Evolutionary conservation across 1,284 basidiomycete species (phyloP).

Genomic region (Ustilago curta): DNA sequence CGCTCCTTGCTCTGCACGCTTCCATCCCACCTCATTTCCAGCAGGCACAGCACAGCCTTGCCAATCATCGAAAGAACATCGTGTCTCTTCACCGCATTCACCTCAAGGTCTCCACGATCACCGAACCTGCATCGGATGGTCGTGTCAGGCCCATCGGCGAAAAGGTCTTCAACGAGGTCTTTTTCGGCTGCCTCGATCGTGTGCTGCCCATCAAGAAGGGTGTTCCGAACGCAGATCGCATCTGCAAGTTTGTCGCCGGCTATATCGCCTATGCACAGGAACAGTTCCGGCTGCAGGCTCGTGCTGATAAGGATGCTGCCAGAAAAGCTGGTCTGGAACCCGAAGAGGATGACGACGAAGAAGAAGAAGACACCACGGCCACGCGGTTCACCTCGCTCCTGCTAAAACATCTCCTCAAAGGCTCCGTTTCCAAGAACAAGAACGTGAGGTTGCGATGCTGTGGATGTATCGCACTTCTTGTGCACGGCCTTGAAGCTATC

Average conservation of each 20-base stretch:
- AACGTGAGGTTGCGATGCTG: slow-evolving; percentile 83
- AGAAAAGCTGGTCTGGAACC: slow-evolving; percentile 18
- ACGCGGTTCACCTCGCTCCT: slow-evolving; percentile 80
- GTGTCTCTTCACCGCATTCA: slow-evolving; percentile 88
- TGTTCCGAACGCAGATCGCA: slow-evolving; percentile 79
- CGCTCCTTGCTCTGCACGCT: slow-evolving; percentile 30
- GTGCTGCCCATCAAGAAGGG: slow-evolving; percentile 87
- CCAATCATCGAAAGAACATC: slow-evolving; percentile 92
- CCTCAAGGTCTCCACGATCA: slow-evolving; percentile 75
- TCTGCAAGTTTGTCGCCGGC: slow-evolving; percentile 85
- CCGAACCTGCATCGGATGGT: slow-evolving; percentile 69
- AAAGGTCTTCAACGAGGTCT: slow-evolving; percentile 79
- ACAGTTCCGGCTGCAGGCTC: slow-evolving; percentile 51
- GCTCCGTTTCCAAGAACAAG: slow-evolving; percentile 91
- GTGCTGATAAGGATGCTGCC: slow-evolving; percentile 28
- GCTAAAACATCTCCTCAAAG: slow-evolving; percentile 82
- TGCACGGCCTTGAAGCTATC: slow-evolving; percentile 43
- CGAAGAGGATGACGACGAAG: slow-evolving; percentile 70
- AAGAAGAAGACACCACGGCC: slow-evolving; percentile 79
- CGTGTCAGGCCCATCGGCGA: slow-evolving; percentile 75
- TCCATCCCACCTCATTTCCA: slow-evolving; percentile 73
- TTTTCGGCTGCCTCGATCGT: slow-evolving; percentile 75
- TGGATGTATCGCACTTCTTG: slow-evolving; percentile 74
- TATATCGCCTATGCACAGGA: slow-evolving; percentile 77
- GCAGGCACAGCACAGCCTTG: slow-evolving; percentile 83